Conservation (phyloP, 345 rosid genomes). For the Gossypium australe region DNA sequence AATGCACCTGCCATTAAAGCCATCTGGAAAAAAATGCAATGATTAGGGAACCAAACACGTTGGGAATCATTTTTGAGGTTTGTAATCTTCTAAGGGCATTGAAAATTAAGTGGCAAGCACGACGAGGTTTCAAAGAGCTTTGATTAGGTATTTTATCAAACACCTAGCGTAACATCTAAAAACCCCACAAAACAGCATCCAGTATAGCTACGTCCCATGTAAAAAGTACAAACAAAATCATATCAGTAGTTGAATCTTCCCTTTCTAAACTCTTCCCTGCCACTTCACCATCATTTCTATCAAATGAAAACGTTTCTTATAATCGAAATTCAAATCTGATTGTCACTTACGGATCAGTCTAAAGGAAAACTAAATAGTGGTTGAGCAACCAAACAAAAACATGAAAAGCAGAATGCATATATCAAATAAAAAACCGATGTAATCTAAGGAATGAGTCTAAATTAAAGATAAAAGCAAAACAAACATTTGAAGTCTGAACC, state of each 20-base stretch:
- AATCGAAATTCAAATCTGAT: neutral
- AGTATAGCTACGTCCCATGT: neutral
- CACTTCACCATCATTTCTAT: neutral
- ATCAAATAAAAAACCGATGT: neutral
- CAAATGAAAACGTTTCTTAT: neutral
- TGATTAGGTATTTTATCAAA: conserved; percentile 56
- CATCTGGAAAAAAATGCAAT: too few species aligned
- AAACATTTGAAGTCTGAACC: neutral
- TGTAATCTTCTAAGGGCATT: conserved; percentile 34
- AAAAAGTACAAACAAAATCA: neutral
- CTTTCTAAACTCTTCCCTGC: neutral
- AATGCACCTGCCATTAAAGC: conserved; percentile 53
- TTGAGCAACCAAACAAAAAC: neutral
- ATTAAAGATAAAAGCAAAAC: neutral
- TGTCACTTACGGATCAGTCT: neutral
- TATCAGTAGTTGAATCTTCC: neutral
- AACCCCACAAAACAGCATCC: neutral
- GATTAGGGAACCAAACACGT: conserved; percentile 47
- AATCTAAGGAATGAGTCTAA: neutral
- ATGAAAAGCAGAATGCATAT: neutral
- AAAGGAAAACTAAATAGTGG: neutral
- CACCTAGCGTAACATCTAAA: conserved; percentile 36
- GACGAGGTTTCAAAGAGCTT: conserved; percentile 27
- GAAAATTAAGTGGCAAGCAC: conserved; percentile 28
- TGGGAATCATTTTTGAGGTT: conserved; percentile 23